phyloP scores from a whole-genome alignment of 768 basidiomycete species.

The Rhodotorula babjevae region DNA sequence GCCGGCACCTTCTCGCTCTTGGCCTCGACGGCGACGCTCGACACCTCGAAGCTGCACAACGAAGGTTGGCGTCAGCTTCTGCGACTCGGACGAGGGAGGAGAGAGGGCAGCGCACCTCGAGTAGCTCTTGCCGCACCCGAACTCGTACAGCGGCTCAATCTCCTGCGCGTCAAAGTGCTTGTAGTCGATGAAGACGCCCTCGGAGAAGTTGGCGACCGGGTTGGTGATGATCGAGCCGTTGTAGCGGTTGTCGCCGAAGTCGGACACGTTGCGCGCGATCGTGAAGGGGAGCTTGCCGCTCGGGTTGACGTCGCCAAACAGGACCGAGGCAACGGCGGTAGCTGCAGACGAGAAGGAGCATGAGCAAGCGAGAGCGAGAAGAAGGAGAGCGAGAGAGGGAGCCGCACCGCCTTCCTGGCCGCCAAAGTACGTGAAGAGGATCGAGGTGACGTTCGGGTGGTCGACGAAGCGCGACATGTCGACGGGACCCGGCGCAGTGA shows the following conservation, averaged over 20 bases:
- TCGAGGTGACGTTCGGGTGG: constrained; percentile 33
- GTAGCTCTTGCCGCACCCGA: constrained; percentile 45
- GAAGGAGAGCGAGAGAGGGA: no score
- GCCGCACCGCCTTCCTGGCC: constrained; percentile 52
- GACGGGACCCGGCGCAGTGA: constrained; percentile 50
- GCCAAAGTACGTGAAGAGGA: constrained; percentile 19
- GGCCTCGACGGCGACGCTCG: constrained; percentile 22
- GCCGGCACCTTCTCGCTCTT: not conserved
- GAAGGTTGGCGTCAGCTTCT: no score
- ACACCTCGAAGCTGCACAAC: constrained; percentile 43
- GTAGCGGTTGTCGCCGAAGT: constrained; percentile 46
- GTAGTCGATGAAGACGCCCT: constrained; percentile 47
- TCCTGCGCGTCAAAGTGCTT: constrained; percentile 38
- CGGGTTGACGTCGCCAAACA: constrained; percentile 62
- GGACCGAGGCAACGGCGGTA: constrained; percentile 57
- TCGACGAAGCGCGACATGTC: constrained; percentile 55
- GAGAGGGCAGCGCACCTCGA: not conserved
- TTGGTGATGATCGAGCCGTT: not conserved
- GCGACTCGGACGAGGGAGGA: no score
- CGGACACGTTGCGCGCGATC: constrained; percentile 19
- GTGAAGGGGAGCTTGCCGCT: constrained; percentile 55
- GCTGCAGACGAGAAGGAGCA: constrained; percentile 28
- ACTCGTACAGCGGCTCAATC: constrained; percentile 41
- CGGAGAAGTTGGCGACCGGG: constrained; percentile 38
- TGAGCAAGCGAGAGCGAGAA: no score